Percentiles rank a stretch among this genome's conserved stretches.
Evolutionary conservation across 2,329 filamentous ascomycete species (phyloP).

Genomic region (Didymella keratinophila): DNA sequence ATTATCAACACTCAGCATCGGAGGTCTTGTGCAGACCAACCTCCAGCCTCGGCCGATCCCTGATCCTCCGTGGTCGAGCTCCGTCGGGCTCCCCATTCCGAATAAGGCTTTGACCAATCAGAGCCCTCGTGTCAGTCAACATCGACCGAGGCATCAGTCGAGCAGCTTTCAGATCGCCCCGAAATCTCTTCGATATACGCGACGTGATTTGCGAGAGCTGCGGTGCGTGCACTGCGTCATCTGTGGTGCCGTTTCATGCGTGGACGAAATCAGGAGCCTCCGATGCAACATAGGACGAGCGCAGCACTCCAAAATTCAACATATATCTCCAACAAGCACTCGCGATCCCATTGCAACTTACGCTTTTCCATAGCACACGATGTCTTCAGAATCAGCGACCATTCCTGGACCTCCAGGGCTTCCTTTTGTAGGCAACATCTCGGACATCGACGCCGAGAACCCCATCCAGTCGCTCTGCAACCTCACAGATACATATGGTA

Average conservation of each 20-base stretch:
- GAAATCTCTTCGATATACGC: conserved; percentile 20
- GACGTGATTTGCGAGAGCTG: conserved; percentile 21
- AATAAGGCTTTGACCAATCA: conserved; percentile 26
- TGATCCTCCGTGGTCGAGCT: conserved; percentile 16
- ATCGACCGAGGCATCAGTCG: conserved; percentile 33
- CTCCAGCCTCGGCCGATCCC: conserved; percentile 12
- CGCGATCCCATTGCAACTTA: conserved; percentile 10
- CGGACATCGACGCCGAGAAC: conserved; percentile 67
- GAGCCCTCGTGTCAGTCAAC: conserved; percentile 10
- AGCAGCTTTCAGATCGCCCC: conserved; percentile 19
- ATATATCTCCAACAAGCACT: background rate
- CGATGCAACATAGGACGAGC: conserved; percentile 12
- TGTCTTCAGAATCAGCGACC: conserved; percentile 41
- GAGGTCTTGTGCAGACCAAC: conserved; percentile 3
- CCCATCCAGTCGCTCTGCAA: conserved; percentile 63
- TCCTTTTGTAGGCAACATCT: conserved; percentile 71
- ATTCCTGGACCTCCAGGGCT: conserved; percentile 71
- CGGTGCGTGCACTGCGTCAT: conserved; percentile 24
- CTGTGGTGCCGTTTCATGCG: conserved; percentile 16
- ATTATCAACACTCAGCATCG: background rate
- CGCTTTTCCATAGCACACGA: conserved; percentile 25
- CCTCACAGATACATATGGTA: conserved; percentile 72
- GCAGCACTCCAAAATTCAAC: background rate
- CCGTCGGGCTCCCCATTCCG: conserved; percentile 9
- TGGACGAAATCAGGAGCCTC: conserved; percentile 1